These are phyloP conservation scores for Taphrina wiesneri DNA, from an alignment of 1,139 yeast genomes.

Conservation along the genomic window DNA sequence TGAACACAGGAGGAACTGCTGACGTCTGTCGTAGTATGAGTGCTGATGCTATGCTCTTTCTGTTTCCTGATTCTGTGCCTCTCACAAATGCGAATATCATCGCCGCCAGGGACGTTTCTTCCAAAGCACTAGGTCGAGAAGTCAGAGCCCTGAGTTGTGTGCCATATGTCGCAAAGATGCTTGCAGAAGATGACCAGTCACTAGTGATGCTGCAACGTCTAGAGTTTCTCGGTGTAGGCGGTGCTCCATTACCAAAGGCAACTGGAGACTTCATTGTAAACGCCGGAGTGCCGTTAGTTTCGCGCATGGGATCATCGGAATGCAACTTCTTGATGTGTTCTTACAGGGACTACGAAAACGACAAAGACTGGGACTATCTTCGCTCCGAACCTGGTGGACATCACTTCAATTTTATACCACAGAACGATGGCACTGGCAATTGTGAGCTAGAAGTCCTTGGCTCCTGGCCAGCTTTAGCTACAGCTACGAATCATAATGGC, in stretches of 20 bases:
- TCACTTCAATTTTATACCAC: conserved; percentile 8
- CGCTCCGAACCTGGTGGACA: conserved; percentile 30
- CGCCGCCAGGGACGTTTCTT: conserved; percentile 1
- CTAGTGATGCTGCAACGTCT: conserved; percentile 21
- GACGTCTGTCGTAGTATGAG: conserved; percentile 24
- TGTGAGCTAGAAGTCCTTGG: conserved; percentile 16
- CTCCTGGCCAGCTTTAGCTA: conserved; percentile 15
- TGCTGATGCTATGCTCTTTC: conserved; percentile 11
- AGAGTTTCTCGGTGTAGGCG: conserved; percentile 36
- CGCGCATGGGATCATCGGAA: conserved; percentile 37
- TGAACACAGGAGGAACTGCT: conserved; percentile 23
- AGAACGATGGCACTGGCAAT: conserved; percentile 18
- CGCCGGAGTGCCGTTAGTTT: conserved; percentile 33
- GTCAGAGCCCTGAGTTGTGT: conserved; percentile 24
- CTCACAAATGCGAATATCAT: neutral
- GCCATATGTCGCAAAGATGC: conserved; percentile 23
- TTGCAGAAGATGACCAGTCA: conserved; percentile 22
- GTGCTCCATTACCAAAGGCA: conserved; percentile 37
- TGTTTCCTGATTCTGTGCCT: conserved; percentile 16
- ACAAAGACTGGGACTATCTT: conserved; percentile 37
- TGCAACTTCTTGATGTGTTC: conserved; percentile 37
- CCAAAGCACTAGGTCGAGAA: conserved; percentile 7
- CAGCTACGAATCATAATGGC: neutral
- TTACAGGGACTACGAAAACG: conserved; percentile 27
- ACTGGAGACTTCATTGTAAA: conserved; percentile 36